phyloP scores from a whole-genome alignment of 1,284 basidiomycete species.

The Thelephora terrestris region DNA sequence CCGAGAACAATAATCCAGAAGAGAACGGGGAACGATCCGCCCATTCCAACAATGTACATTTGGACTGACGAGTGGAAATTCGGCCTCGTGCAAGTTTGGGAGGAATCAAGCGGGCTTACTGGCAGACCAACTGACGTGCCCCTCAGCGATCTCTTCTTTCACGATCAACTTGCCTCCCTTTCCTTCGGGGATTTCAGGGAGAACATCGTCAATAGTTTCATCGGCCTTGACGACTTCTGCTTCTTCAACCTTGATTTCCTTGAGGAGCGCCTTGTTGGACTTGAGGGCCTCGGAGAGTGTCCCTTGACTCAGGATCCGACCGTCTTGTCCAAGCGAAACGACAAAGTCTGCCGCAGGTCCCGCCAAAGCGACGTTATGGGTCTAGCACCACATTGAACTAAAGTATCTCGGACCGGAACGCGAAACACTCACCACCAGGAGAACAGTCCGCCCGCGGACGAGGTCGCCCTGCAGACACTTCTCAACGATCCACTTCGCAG shows the following conservation, averaged over 20 bases:
- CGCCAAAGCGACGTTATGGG: slow-evolving; percentile 65
- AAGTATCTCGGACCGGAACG: background rate
- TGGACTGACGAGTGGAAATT: slow-evolving; percentile 7
- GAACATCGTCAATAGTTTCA: slow-evolving; percentile 27
- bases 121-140: slow-evolving; percentile 40
- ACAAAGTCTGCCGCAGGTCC: slow-evolving; percentile 54
- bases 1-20: slow-evolving; percentile 21
- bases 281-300: slow-evolving; percentile 33
- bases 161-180: slow-evolving; percentile 40
- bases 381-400: slow-evolving; percentile 25
- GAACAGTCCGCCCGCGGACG: slow-evolving; percentile 55
- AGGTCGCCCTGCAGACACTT: slow-evolving; percentile 66
- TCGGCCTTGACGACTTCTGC: slow-evolving; percentile 31
- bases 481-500: slow-evolving; percentile 67
- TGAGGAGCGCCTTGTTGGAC: slow-evolving; percentile 28
- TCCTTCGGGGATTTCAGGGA: slow-evolving; percentile 16
- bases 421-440: slow-evolving; percentile 45
- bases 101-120: slow-evolving; percentile 19
- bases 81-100: no score
- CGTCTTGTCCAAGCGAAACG: slow-evolving; percentile 45
- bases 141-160: slow-evolving; percentile 49
- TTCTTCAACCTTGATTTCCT: slow-evolving; percentile 31
- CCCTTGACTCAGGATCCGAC: slow-evolving; percentile 39
- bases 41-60: slow-evolving; percentile 16
- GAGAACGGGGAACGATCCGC: slow-evolving; percentile 18